Conservation (phyloP, 148 eudicot genomes). For the Persicaria tinctoria region DNA sequence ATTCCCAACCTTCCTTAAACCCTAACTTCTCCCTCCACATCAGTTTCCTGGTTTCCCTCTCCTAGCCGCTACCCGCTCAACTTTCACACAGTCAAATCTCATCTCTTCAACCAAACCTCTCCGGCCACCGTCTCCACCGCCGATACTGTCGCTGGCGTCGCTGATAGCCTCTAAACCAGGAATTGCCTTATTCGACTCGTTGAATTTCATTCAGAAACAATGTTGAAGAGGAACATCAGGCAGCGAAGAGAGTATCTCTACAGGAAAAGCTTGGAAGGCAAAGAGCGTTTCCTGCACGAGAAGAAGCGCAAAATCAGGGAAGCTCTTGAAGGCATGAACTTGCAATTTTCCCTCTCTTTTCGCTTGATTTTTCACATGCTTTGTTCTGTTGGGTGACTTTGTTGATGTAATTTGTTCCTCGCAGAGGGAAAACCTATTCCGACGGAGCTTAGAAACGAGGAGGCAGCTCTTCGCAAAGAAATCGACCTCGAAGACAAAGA, state of each 20-base stretch:
- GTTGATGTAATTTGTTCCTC: not conserved
- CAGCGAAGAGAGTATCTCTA: slow-evolving; percentile 76
- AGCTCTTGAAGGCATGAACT: slow-evolving; percentile 62
- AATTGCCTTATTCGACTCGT: not conserved
- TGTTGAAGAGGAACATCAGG: slow-evolving; percentile 64
- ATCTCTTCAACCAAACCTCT: not conserved
- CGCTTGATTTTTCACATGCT: not conserved
- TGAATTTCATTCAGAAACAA: slow-evolving; percentile 16
- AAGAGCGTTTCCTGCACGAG: slow-evolving; percentile 67
- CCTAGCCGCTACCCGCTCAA: not conserved
- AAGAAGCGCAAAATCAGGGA: slow-evolving; percentile 80
- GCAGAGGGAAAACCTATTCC: slow-evolving; percentile 95
- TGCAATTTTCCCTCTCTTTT: not conserved
- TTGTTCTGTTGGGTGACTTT: not conserved
- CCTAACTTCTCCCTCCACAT: not conserved
- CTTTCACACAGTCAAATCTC: no score
- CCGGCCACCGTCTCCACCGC: slow-evolving; percentile 5
- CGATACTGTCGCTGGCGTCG: not conserved
- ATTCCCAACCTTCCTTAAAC: not conserved
- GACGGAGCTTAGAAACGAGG: slow-evolving; percentile 91
- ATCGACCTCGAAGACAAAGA: slow-evolving; percentile 88
- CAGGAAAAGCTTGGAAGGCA: slow-evolving; percentile 74
- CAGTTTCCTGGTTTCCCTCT: not conserved
- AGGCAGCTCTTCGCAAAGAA: slow-evolving; percentile 76
- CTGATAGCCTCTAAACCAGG: not conserved